These are phyloP conservation scores for Cylindrodendrum hubeiense DNA, from an alignment of 2,329 filamentous ascomycete genomes.

Conservation along the genomic window DNA sequence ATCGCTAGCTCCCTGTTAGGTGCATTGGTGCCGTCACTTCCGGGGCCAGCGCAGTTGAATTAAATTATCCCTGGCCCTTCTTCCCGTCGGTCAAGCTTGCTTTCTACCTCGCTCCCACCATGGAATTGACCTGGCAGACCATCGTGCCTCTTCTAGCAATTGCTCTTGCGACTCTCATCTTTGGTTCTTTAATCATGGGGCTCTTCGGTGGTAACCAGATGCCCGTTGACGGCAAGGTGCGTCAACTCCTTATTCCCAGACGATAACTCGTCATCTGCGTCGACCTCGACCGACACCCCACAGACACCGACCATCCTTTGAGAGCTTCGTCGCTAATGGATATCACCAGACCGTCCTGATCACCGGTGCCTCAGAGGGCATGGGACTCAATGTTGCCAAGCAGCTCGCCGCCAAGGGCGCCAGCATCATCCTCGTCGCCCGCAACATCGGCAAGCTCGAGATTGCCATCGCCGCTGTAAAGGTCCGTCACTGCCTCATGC, in stretches of 20 bases:
- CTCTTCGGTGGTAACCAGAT: slow-evolving; percentile 79
- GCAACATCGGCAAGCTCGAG: slow-evolving; percentile 81
- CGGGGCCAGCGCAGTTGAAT: slow-evolving; percentile 1
- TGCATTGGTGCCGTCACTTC: slow-evolving; percentile 3
- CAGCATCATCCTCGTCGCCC: slow-evolving; percentile 86
- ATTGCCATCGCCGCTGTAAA: slow-evolving; percentile 74
- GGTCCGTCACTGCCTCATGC: slow-evolving; percentile 54
- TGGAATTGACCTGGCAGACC: slow-evolving; percentile 36
- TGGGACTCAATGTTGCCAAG: slow-evolving; percentile 82
- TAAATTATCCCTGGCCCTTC: not conserved
- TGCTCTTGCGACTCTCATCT: slow-evolving; percentile 29
- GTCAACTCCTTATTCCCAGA: slow-evolving; percentile 34
- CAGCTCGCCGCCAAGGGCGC: slow-evolving; percentile 87
- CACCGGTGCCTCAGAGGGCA: slow-evolving; percentile 92
- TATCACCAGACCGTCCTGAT: slow-evolving; percentile 78
- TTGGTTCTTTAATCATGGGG: slow-evolving; percentile 69
- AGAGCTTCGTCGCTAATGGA: slow-evolving; percentile 12
- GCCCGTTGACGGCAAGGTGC: slow-evolving; percentile 85
- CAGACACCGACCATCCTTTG: not conserved
- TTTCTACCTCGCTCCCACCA: slow-evolving; percentile 14
- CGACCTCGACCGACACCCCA: not conserved
- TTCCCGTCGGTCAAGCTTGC: slow-evolving; percentile 23
- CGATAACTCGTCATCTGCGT: not conserved
- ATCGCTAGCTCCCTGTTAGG: not conserved
- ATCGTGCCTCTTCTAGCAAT: slow-evolving; percentile 22